Evolutionary conservation across 768 basidiomycete species (phyloP).

Genomic region (Suillus subaureus): DNA sequence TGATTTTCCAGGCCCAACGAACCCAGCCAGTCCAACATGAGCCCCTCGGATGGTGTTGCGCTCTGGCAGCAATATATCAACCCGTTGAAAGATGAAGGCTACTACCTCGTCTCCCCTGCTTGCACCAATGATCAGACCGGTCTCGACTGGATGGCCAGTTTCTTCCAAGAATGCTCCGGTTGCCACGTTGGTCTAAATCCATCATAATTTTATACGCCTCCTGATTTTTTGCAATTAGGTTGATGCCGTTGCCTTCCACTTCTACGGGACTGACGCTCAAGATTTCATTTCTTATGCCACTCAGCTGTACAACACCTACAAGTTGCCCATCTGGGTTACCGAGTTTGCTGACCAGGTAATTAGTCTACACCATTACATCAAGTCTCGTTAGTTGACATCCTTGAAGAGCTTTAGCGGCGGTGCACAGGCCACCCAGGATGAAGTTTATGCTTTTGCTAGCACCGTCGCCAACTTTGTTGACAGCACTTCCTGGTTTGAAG

Average conservation of each 20-base stretch:
- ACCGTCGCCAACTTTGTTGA: slow-evolving; percentile 50
- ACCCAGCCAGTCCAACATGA: slow-evolving; percentile 60
- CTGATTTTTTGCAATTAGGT: slow-evolving; percentile 41
- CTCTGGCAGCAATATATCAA: slow-evolving; percentile 66
- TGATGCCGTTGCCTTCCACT: slow-evolving; percentile 63
- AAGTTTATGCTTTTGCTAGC: slow-evolving; percentile 53
- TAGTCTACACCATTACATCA: background rate
- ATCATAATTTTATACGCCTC: background rate
- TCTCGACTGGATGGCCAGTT: slow-evolving; percentile 62
- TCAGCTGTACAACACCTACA: slow-evolving; percentile 47
- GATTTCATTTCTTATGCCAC: slow-evolving; percentile 56
- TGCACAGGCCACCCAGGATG: slow-evolving; percentile 38
- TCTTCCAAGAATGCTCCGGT: slow-evolving; percentile 52
- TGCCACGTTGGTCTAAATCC: slow-evolving; percentile 49
- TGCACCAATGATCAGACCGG: slow-evolving; percentile 63
- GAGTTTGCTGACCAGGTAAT: slow-evolving; percentile 72
- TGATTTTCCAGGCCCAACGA: slow-evolving; percentile 63
- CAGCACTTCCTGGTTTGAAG: slow-evolving; percentile 34
- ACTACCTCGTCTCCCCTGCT: slow-evolving; percentile 64
- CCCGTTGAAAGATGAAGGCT: slow-evolving; percentile 58
- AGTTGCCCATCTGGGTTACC: slow-evolving; percentile 55
- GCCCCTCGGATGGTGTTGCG: slow-evolving; percentile 46
- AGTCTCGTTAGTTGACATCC: slow-evolving; percentile 6
- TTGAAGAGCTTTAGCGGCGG: slow-evolving; percentile 57
- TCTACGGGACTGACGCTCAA: slow-evolving; percentile 55